These are phyloP conservation scores for Dioscorea zingiberensis DNA, from an alignment of 106 monocot species.

Conservation along the genomic window DNA sequence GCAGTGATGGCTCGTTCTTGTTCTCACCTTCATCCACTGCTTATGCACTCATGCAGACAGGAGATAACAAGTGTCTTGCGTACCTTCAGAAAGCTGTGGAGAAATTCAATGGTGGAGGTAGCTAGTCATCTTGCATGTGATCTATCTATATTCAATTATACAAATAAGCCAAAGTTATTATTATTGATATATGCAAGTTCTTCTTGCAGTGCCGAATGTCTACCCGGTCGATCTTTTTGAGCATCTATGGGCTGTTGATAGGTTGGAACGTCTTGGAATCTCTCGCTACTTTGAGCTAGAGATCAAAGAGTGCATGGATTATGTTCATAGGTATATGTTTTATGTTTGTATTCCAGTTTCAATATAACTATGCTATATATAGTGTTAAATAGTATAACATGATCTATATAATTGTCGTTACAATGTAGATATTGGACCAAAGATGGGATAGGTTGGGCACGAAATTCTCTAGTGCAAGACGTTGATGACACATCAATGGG, in stretches of 20 bases:
- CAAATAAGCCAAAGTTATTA: no score
- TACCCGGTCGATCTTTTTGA: constrained; percentile 98
- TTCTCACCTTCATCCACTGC: constrained; percentile 94
- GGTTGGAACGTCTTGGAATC: constrained; percentile 77
- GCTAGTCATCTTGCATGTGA: constrained; percentile 6
- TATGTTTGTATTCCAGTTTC: not conserved
- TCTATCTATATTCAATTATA: no score
- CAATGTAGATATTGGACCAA: constrained; percentile 53
- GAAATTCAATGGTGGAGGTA: constrained; percentile 86
- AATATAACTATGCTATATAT: not conserved
- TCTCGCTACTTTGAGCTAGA: constrained; percentile 72
- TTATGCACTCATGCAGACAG: constrained; percentile 62
- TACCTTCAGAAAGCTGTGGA: constrained; percentile 49
- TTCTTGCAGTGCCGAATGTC: constrained; percentile 80
- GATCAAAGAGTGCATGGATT: constrained; percentile 58
- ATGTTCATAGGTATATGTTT: constrained; percentile 44
- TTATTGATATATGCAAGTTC: no score
- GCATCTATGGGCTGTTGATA: constrained; percentile 86
- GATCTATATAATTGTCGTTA: not conserved
- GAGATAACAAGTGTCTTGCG: constrained; percentile 47
- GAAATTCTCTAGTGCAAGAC: constrained; percentile 56
- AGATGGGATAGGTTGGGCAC: constrained; percentile 89
- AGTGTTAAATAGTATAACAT: no score
- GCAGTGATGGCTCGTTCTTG: constrained; percentile 73
- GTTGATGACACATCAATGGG: constrained; percentile 95